Evolutionary conservation across 164 flowering plant genomes (phyloP).

Genomic region (Dillenia suffruticosa): DNA sequence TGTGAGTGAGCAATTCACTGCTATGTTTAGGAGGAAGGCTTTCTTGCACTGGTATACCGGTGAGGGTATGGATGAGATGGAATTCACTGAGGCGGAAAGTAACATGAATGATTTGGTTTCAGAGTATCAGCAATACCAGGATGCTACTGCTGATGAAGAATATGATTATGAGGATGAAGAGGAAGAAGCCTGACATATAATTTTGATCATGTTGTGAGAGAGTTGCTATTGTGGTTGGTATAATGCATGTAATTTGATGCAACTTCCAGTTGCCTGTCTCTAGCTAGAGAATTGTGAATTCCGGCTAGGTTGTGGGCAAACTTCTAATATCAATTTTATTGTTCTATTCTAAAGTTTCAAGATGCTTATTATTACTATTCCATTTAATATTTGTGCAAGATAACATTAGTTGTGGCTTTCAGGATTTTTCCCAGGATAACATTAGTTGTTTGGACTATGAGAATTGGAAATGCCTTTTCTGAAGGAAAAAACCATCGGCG

Average conservation of each 20-base stretch:
- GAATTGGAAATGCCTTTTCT: too few species aligned
- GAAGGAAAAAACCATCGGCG: too few species aligned
- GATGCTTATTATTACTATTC: too few species aligned
- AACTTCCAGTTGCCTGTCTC: conserved; percentile 16
- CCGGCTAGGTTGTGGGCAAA: too few species aligned
- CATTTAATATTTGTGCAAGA: too few species aligned
- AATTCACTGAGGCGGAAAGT: conserved; percentile 40
- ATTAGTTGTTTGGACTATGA: too few species aligned
- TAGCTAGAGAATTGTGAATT: too few species aligned
- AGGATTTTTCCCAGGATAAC: too few species aligned
- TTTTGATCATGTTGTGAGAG: background rate
- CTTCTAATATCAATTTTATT: too few species aligned
- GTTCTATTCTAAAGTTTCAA: too few species aligned
- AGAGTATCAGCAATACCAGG: conserved; percentile 48
- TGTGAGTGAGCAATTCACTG: conserved; percentile 50
- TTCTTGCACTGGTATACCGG: conserved; percentile 56
- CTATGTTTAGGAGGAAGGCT: conserved; percentile 55
- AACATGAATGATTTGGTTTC: conserved; percentile 36
- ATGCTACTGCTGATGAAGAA: conserved; percentile 42
- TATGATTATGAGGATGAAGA: conserved; percentile 28
- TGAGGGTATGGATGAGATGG: conserved; percentile 57
- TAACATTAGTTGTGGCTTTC: too few species aligned
- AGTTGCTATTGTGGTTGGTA: background rate
- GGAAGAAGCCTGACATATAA: conserved; percentile 2
- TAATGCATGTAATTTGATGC: background rate